Base-by-base conservation (phyloP, 164 flowering plant species). In the Chloranthus sessilifolius region DNA sequence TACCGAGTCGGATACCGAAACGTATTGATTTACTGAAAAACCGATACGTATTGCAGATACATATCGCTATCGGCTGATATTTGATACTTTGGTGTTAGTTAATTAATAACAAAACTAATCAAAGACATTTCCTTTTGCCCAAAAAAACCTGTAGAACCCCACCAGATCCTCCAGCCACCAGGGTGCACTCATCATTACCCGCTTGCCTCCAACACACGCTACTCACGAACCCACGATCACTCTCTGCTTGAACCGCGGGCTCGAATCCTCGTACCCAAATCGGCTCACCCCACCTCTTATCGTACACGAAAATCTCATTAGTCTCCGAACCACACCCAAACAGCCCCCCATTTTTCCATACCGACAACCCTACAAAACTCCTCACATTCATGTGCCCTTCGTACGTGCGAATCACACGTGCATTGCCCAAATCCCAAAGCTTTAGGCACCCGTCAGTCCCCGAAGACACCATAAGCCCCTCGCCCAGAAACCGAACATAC, bases 321-420 rank as follows among this genome's bases (percentile, higher is more conserved):
- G 56, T 66, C 44, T 84, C 94, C 15, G 94, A 84, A 17, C 94
- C 94, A 43, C 88, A 81, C 4, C 76, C 76, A 6, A 81, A 6
- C 4, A 84, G 44, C 4, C 88, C 86, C 0, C 84, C 85, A 3
- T 40, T 38, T 21, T 75, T 64, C 88, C 80, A 77, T 22, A 73
- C 82, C 2, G 94, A 78, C 27, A 84, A 43, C 56, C 94, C 94
- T 0, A 84, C 83, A 48, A 84, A 84, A 57, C 70, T 77, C 50
- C 75, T 60, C 11, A 25, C 26, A 42, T 84, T 84, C 15, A 59
- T 56, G 44, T 84, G 94, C 34, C 94, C 94, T 15, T 40, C 52
- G 48, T 68, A 81, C n/a, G 78, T 74, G 12, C 85, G 69, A 4
- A 74, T 58, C 21, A 35, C 14, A 0, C 60, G 10, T 11, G 41